A percentile compares a stretch with the other conserved stretches of the same genome.
These are phyloP conservation scores for Knufia petricola DNA, from an alignment of 2,329 filamentous ascomycete species.

Conservation along the genomic window DNA sequence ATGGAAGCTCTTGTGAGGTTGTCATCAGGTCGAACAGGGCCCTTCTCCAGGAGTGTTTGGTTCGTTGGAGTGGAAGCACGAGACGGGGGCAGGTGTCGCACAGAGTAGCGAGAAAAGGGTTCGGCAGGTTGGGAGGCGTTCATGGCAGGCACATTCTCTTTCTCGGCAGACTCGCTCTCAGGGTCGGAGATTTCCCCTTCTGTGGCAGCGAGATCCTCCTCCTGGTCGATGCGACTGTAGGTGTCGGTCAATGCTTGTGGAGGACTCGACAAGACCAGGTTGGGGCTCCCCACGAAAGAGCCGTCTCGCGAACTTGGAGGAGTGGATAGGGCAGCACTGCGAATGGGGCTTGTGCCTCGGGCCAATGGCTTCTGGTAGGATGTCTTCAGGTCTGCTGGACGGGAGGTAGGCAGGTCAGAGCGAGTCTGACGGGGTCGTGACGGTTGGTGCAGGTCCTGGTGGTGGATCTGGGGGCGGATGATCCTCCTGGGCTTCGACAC, in stretches of 20 bases:
- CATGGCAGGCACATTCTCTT: neutral
- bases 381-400: constrained; percentile 3
- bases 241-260: constrained; percentile 29
- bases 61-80: constrained; percentile 12
- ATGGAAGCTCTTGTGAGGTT: constrained; percentile 11
- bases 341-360: constrained; percentile 26
- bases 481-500: constrained; percentile 10
- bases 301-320: constrained; percentile 18
- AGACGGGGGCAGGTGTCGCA: neutral
- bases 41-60: neutral
- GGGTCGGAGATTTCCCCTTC: constrained; percentile 24
- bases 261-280: constrained; percentile 29
- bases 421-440: constrained; percentile 10
- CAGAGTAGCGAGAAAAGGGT: neutral
- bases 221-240: constrained; percentile 33
- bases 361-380: constrained; percentile 8
- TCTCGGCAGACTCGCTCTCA: constrained; percentile 24
- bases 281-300: constrained; percentile 24
- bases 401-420: constrained; percentile 12
- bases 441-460: constrained; percentile 27
- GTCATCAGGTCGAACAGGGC: constrained; percentile 20
- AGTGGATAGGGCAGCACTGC: constrained; percentile 15
- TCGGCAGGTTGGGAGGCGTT: neutral
- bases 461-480: constrained; percentile 20
- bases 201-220: constrained; percentile 28